A percentile compares a stretch with the other conserved stretches of the same genome.
Conservation (phyloP, 2,329 filamentous ascomycete genomes). For the Fusarium guadeloupense region DNA sequence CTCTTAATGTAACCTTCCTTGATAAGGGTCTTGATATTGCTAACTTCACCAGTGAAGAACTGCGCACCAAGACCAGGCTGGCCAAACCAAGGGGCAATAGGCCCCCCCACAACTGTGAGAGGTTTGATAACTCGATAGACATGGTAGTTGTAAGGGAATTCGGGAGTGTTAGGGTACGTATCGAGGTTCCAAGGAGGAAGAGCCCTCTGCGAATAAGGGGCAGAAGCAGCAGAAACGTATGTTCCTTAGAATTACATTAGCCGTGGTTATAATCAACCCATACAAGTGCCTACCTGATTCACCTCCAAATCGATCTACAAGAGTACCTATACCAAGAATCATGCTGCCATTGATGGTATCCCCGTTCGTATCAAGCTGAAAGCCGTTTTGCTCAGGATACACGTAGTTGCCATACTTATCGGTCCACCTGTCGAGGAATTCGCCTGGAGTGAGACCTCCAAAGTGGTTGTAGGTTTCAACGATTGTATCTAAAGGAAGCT, state of each 20-base stretch:
- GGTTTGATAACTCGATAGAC: constrained; percentile 55
- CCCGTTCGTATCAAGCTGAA: constrained; percentile 48
- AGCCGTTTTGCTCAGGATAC: constrained; percentile 56
- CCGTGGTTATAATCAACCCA: too few relatives aligned
- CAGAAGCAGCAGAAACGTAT: constrained; percentile 54
- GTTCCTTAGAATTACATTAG: constrained; percentile 29
- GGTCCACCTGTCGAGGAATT: constrained; percentile 52
- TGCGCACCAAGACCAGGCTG: constrained; percentile 57
- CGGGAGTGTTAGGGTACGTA: constrained; percentile 43
- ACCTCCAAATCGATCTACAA: constrained; percentile 59
- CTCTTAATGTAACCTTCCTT: constrained; percentile 27
- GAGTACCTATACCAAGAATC: constrained; percentile 51
- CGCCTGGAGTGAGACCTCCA: constrained; percentile 51
- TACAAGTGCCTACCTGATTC: constrained; percentile 55
- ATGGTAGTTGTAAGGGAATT: constrained; percentile 59
- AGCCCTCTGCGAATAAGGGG: constrained; percentile 58
- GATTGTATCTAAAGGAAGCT: constrained; percentile 47
- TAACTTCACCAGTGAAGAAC: constrained; percentile 44
- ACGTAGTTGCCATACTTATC: constrained; percentile 39
- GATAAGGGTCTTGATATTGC: constrained; percentile 34
- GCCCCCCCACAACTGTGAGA: constrained; percentile 54
- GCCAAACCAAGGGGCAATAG: constrained; percentile 60
- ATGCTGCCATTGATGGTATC: constrained; percentile 53
- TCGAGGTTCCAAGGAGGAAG: constrained; percentile 58
- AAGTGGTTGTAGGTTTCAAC: constrained; percentile 50